Evolutionary conservation across 2,329 filamentous ascomycete species (phyloP), one percentile per base, ranked within the genome.

Genomic region (Nemania abortiva): DNA sequence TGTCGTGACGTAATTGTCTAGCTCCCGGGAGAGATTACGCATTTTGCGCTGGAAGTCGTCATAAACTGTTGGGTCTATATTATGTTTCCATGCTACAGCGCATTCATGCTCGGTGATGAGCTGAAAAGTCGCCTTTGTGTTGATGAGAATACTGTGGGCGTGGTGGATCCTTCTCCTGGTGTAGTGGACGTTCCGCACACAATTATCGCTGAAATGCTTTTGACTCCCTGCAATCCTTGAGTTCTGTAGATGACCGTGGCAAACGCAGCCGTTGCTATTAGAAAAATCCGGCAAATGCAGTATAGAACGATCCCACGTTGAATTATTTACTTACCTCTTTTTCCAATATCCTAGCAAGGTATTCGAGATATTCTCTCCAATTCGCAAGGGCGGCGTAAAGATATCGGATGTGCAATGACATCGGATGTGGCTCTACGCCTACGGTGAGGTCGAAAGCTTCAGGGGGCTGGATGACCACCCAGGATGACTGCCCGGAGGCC

Each of bases 281-380:
- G 49, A 9, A 27, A 24, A 52, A 7, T 2, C 22, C 20, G 2
- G 22, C 15, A 6, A 11, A 24, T 20, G 6, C 24, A 27, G 13
- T 11, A 13, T 18, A n/a, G 22, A 3, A 24, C 24, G 5, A 22
- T 9, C 27, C 18, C 9, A 27, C 13, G 20, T 2, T 3, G 11
- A 22, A 52, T n/a, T n/a, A 6, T 1, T 31, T 15, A 50, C 45
- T 60, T 22, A 60, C 57, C 1, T 34, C 42, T 20, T 6, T 18
- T 11, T 34, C 34, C 7, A 60, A 37, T n/a, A 0, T 22, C 18
- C 22, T 1, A 37, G 57, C 20, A 49, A 50, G 50, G n/a, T 7
- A 70, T 42, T 70, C 52, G n/a, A 70, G 65, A 39, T 70, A 70
- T 24, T 70, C 64, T 49, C 68, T 70, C 68, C 68, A 70, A 37